phyloP scores from a whole-genome alignment of 768 basidiomycete genomes.

The Cantharellus cinnabarinus region DNA sequence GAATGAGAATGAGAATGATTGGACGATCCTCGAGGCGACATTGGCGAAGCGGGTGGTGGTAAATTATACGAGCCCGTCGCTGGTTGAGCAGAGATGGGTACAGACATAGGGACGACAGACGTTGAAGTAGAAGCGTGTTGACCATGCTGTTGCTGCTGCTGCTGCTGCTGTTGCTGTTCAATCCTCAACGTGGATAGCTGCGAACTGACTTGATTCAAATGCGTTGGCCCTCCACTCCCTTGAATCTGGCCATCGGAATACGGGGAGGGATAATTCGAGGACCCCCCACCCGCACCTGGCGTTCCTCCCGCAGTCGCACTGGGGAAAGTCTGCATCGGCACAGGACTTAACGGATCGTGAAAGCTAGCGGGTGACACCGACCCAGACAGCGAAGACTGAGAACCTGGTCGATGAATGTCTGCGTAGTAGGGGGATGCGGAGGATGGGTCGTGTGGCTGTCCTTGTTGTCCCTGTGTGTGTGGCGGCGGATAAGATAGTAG shows the following conservation, averaged over 20 bases:
- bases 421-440: background rate
- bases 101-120: too few species aligned
- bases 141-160: too few species aligned
- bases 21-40: background rate
- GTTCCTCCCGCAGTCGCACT: too few species aligned
- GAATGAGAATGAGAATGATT: background rate
- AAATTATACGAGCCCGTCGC: too few species aligned
- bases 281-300: too few species aligned
- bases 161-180: background rate
- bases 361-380: too few species aligned
- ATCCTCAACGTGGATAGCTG: background rate
- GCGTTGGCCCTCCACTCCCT: background rate
- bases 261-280: background rate
- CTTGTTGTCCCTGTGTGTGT: background rate
- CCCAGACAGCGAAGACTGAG: too few species aligned
- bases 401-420: too few species aligned
- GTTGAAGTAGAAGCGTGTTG: too few species aligned
- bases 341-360: too few species aligned
- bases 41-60: background rate
- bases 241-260: background rate
- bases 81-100: too few species aligned
- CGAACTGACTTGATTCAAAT: background rate
- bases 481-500: background rate
- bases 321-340: too few species aligned
- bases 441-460: background rate